Conservation (phyloP, 2,329 filamentous ascomycete genomes). For the Pestalotiopsis sp. region DNA sequence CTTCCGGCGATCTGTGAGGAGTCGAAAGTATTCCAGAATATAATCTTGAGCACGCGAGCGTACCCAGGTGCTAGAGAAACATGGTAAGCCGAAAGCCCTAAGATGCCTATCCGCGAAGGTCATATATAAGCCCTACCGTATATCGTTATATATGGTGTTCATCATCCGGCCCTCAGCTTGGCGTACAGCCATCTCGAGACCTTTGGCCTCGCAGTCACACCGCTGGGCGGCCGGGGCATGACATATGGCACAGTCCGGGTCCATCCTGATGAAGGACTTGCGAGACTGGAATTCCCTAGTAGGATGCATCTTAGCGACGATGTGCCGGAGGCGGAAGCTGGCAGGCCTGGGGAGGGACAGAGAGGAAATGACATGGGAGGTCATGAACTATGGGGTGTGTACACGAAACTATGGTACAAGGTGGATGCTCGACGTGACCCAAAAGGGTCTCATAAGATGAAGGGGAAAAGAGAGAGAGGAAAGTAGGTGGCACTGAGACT, state of each 20-base stretch:
- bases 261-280: slow-evolving; percentile 63
- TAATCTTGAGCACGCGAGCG: slow-evolving; percentile 68
- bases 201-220: slow-evolving; percentile 70
- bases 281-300: slow-evolving; percentile 45
- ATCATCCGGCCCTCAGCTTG: slow-evolving; percentile 69
- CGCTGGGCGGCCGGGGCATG: slow-evolving; percentile 58
- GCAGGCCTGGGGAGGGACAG: slow-evolving; percentile 27
- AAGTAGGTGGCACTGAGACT: slow-evolving; percentile 27
- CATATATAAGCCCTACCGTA: slow-evolving; percentile 52
- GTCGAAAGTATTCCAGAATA: slow-evolving; percentile 66
- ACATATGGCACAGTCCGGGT: slow-evolving; percentile 72
- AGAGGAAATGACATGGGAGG: slow-evolving; percentile 23
- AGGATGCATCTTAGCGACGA: slow-evolving; percentile 54
- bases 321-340: slow-evolving; percentile 31
- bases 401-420: slow-evolving; percentile 34
- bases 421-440: slow-evolving; percentile 36
- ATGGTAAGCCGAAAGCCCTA: slow-evolving; percentile 21
- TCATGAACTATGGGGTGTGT: slow-evolving; percentile 19
- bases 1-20: slow-evolving; percentile 64
- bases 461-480: slow-evolving; percentile 19
- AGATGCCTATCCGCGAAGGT: slow-evolving; percentile 1
- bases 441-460: slow-evolving; percentile 38
- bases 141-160: slow-evolving; percentile 63
- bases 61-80: slow-evolving; percentile 59
- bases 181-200: slow-evolving; percentile 63